Evolutionary conservation across 306 rosid genomes (phyloP).

Genomic region (Acacia melanoxylon): DNA sequence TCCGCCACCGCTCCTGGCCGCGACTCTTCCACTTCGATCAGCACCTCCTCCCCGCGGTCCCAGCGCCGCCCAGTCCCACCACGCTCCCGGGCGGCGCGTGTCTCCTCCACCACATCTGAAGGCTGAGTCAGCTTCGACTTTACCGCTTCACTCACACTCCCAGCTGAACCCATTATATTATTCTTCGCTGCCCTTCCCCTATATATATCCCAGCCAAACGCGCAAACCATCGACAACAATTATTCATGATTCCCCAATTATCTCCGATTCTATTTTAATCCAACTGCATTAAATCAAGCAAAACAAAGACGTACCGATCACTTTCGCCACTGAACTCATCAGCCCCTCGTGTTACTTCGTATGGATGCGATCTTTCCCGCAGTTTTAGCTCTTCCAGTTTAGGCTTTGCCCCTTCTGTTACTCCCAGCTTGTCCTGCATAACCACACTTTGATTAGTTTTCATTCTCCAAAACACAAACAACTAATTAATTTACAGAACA

Average conservation of each 20-base stretch:
- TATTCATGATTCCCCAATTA: not conserved
- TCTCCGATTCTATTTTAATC: not conserved
- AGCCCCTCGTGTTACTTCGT: not conserved
- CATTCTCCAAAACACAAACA: not conserved
- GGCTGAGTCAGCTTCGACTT: not conserved
- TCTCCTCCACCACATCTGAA: constrained; percentile 27
- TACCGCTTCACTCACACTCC: not conserved
- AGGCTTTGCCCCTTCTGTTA: constrained; percentile 47
- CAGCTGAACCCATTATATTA: not conserved
- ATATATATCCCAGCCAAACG: not conserved
- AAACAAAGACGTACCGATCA: constrained; percentile 18
- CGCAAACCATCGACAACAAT: not conserved
- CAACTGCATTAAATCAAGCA: not conserved
- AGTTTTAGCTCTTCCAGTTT: constrained; percentile 50
- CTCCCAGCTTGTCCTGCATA: constrained; percentile 59
- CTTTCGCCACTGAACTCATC: constrained; percentile 9
- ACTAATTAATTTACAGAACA: not conserved
- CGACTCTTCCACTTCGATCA: constrained; percentile 38
- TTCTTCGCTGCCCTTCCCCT: not conserved
- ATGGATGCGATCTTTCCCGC: constrained; percentile 21
- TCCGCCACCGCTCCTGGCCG: constrained; percentile 51
- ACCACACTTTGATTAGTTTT: not conserved
- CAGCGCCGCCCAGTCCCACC: constrained; percentile 10
- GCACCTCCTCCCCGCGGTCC: constrained; percentile 31
- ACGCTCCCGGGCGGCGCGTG: constrained; percentile 2